These are phyloP conservation scores for Wallacemonas sp. DNA, from an alignment of 208 protist species.

Conservation along the genomic window DNA sequence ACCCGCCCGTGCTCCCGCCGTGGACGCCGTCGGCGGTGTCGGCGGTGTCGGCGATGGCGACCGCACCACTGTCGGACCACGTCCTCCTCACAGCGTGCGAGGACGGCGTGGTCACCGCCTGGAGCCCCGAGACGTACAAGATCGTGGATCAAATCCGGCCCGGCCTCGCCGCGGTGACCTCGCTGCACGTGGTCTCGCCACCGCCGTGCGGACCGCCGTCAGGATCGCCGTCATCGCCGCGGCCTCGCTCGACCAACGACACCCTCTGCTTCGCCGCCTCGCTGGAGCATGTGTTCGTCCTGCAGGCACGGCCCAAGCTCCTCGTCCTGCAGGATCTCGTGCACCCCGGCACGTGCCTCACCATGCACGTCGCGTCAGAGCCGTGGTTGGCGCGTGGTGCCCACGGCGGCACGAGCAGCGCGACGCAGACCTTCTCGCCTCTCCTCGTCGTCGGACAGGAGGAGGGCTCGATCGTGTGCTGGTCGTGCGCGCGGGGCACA, in stretches of 20 bases:
- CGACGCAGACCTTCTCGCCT: neutral
- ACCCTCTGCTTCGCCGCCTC: constrained; percentile 35
- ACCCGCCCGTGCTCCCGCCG: constrained; percentile 22
- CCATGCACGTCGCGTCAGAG: constrained; percentile 12
- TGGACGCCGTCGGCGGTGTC: neutral
- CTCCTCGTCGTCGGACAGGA: constrained; percentile 43
- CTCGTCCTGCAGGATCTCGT: constrained; percentile 16
- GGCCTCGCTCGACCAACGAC: constrained; percentile 2
- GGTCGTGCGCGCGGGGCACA: constrained; percentile 22
- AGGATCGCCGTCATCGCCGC: too few species aligned
- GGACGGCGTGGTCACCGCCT: constrained; percentile 41
- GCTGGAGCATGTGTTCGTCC: constrained; percentile 26
- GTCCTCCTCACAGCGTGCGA: constrained; percentile 40
- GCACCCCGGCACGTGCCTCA: constrained; percentile 11
- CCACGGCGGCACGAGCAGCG: neutral
- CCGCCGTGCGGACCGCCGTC: constrained; percentile 10
- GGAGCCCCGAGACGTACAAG: constrained; percentile 39
- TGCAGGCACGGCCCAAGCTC: constrained; percentile 19
- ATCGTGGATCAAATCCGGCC: constrained; percentile 26
- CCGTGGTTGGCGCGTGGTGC: neutral
- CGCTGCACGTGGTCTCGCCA: constrained; percentile 19
- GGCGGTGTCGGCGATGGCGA: neutral
- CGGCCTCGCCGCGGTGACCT: constrained; percentile 24
- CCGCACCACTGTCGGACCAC: constrained; percentile 11
- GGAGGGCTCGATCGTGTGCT: constrained; percentile 39